phyloP scores from a whole-genome alignment of 257 asterid genomes.

The Przewalskia tangutica region DNA sequence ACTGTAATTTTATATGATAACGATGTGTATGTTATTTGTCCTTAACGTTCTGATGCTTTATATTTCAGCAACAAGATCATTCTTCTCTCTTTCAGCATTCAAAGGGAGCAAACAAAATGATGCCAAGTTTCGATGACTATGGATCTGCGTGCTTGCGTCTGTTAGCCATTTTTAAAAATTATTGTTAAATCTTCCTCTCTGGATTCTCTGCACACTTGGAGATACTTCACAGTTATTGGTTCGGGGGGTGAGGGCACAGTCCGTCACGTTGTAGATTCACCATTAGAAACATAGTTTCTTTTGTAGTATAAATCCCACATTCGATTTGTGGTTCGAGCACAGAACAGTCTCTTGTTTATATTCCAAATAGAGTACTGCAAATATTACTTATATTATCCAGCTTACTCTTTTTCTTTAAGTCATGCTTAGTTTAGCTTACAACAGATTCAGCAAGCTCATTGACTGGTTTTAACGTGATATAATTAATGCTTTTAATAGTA shows the following conservation, averaged over 20 bases:
- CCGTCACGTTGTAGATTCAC: background rate
- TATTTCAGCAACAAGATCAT: slow-evolving; percentile 87
- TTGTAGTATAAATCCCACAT: background rate
- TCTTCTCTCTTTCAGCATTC: slow-evolving; percentile 98
- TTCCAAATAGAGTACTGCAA: background rate
- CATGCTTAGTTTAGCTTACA: too few species aligned
- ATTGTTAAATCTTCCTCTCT: background rate
- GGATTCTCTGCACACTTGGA: background rate
- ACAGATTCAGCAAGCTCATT: too few species aligned
- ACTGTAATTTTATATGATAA: background rate
- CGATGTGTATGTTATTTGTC: background rate
- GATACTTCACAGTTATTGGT: too few species aligned
- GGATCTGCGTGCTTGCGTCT: background rate
- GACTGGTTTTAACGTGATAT: too few species aligned
- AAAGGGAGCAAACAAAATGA: slow-evolving; percentile 67
- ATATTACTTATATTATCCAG: background rate
- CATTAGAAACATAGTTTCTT: background rate
- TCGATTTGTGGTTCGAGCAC: too few species aligned
- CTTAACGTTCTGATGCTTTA: slow-evolving; percentile 6
- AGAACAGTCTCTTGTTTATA: background rate
- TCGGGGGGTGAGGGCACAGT: too few species aligned
- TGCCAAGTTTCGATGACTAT: slow-evolving; percentile 17
- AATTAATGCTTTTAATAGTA: too few species aligned
- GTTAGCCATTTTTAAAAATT: too few species aligned
- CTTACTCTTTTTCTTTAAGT: too few species aligned